Base-by-base conservation (phyloP, 345 rosid genomes). In the Euphorbia tirucalli region DNA sequence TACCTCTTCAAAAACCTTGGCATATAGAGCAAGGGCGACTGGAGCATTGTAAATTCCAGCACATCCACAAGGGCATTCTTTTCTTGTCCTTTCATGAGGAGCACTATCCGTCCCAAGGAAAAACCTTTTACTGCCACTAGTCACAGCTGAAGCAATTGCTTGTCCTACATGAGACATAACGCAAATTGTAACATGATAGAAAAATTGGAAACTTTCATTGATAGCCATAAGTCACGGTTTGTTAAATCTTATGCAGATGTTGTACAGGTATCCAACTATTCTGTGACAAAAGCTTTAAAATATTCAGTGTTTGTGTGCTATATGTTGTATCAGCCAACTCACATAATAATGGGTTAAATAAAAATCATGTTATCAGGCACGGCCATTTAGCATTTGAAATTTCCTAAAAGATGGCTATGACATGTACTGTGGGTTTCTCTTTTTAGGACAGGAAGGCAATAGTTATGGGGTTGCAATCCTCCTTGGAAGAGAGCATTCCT, bases 51-150 rank as follows among this genome's bases (percentile, higher is more conserved):
- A 89, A 73, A 91, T 88, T 66, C 98, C 98, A 79, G 98, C 98
- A 81, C 99, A 95, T 61, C 99, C 97, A 46, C 93, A 89, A 1
- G 96, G 41, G 73, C 96, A 73, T 78, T 95, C 99, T 75, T 95
- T 95, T 75, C 80, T 88, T 71, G 1, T 78, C 74, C 80, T 83
- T 77, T 95, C 99, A 75, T 95, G 99, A 56, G 98, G 97, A 77
- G 98, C 97, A 86, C 98, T 95, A 78, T 95, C 99, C 73, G 99
- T 92, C 70, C 99, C 99, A 35, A 95, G 91, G 88, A 95, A 92
- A 76, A 89, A 89, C 65, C 71, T 88, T 80, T 83, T 90, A 75
- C 86, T 92, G 69, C 98, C 98, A 70, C 99, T 85, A 30, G 97
- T 95, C 80, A 95, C 97, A 28, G 97, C 97, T 77, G 87, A 79